Base-by-base conservation (phyloP, 1,284 basidiomycete species). In the Melampsora americana region DNA sequence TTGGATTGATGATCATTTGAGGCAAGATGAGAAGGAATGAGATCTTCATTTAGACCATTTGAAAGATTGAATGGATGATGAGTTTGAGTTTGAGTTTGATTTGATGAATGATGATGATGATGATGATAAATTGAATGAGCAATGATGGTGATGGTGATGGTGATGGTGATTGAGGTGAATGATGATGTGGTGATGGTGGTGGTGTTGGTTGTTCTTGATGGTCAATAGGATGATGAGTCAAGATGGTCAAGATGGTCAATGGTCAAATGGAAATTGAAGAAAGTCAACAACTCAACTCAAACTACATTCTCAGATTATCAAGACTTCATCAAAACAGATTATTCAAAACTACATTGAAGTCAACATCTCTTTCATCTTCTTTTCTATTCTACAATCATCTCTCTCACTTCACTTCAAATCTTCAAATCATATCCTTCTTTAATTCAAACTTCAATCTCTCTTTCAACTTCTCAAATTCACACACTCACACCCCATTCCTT, bases 61-160 rank as follows among this genome's bases (percentile, higher is more conserved):
- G 60, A 62, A 7, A 62, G 16, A 18, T 26, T 28, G 5, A 18
- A 28, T 62, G 5, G 23, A 62, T 28, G 59, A 60, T 60, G 9
- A 11, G 18, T 16, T 60, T 9, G 23, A 60, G 18, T 60, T 60
- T 9, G 23, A 60, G 18, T 26, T 60, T 14, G 11, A 16, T n/a
- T n/a, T 11, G 11, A 11, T 26, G 18, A 9, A 60, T 11, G 20
- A 11, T 60, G 14, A 60, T 9, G 23, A n/a, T 60, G 18, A 60
- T 9, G 26, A 9, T 60, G 9, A 60, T 9, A 60, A n/a, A 28
- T n/a, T 60, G 23, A 60, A 48, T 48, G 11, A 11, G 46, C n/a
- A 48, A 11, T 60, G 59, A 60, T 60, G 12, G 23, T 60, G 59
- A 60, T 60, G 59, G 23, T 60, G 12, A 60, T 60, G 59, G 23